phyloP scores from a whole-genome alignment of 2,329 filamentous ascomycete genomes.

The Penicillium sp. region DNA sequence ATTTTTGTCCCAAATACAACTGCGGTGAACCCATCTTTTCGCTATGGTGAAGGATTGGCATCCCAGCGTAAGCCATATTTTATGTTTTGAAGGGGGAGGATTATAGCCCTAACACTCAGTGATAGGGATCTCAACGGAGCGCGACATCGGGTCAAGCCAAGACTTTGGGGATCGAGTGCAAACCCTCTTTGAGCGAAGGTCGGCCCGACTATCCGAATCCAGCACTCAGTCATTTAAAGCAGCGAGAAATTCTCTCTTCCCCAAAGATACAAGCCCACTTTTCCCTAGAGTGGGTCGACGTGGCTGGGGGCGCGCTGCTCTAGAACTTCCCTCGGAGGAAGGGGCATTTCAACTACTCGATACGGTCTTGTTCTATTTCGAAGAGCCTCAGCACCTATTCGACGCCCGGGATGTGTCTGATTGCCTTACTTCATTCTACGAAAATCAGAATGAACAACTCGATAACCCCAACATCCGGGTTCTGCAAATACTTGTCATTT shows the following conservation, averaged over 20 bases:
- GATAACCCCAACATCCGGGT: background rate
- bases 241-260: background rate
- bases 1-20: too few relatives aligned
- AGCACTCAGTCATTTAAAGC: background rate
- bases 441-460: background rate
- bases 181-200: constrained; percentile 2
- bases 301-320: background rate
- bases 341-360: constrained; percentile 4
- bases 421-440: background rate
- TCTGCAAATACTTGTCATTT: background rate
- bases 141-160: constrained; percentile 15
- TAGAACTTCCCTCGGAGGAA: background rate
- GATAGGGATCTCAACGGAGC: constrained; percentile 1
- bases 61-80: too few relatives aligned
- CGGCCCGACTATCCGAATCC: background rate
- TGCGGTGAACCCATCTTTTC: too few relatives aligned
- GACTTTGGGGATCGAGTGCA: constrained; percentile 6
- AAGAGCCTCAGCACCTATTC: constrained; percentile 5
- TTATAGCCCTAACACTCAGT: background rate
- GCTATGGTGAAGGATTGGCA: too few relatives aligned
- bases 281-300: background rate
- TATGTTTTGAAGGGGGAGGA: too few relatives aligned
- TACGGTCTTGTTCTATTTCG: constrained; percentile 2
- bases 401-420: constrained; percentile 5
- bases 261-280: background rate